phyloP scores from a whole-genome alignment of 1,284 basidiomycete species.

The Ustilago esculenta region DNA sequence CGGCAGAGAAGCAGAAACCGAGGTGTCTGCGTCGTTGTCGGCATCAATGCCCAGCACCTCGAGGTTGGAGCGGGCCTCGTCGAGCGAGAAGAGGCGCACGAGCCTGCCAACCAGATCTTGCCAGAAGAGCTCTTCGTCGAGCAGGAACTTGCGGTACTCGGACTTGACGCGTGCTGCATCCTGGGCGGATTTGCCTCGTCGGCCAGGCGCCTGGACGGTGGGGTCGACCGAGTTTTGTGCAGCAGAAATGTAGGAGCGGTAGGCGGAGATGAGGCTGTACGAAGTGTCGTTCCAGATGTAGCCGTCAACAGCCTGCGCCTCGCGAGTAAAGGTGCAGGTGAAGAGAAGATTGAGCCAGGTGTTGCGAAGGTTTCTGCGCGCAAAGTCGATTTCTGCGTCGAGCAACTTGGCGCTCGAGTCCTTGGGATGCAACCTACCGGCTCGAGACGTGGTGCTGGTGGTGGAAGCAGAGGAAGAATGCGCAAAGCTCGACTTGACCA shows the following conservation, averaged over 20 bases:
- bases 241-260: constrained; percentile 47
- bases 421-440: constrained; percentile 28
- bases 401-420: constrained; percentile 33
- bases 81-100: constrained; percentile 53
- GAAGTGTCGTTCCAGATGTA: constrained; percentile 63
- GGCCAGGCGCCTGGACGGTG: constrained; percentile 14
- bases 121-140: constrained; percentile 59
- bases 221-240: constrained; percentile 48
- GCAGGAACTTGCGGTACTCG: constrained; percentile 56
- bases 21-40: constrained; percentile 40
- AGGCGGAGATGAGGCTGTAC: constrained; percentile 54
- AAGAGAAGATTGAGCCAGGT: constrained; percentile 64
- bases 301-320: constrained; percentile 51
- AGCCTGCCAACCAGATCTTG: constrained; percentile 54
- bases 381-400: constrained; percentile 50
- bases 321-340: constrained; percentile 54
- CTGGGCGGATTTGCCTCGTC: constrained; percentile 36
- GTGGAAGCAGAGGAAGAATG: constrained; percentile 18
- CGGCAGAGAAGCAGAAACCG: constrained; percentile 31
- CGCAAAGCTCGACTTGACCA: constrained; percentile 39
- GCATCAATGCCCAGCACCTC: constrained; percentile 46
- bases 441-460: constrained; percentile 24
- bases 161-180: constrained; percentile 37
- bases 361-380: constrained; percentile 56
- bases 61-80: constrained; percentile 53